Evolutionary conservation across 805 yeast species (phyloP).

Genomic region (Yamadazyma akitaensis): DNA sequence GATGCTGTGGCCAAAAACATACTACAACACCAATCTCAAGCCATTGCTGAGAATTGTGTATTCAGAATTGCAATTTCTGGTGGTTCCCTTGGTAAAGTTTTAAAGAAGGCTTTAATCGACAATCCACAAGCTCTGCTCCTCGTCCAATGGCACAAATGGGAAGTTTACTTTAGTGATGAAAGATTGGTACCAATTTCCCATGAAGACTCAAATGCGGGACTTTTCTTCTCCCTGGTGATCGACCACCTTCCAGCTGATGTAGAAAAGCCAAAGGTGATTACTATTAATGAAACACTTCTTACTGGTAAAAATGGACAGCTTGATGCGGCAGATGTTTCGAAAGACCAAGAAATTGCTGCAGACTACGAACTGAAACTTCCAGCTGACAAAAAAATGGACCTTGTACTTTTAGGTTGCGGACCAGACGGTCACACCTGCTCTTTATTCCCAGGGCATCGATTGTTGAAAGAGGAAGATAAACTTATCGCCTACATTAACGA

Average conservation of each 20-base stretch:
- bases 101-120: conserved; percentile 63
- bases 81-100: conserved; percentile 80
- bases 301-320: conserved; percentile 45
- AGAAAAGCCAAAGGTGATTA: conserved; percentile 56
- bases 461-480: conserved; percentile 52
- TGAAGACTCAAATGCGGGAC: conserved; percentile 82
- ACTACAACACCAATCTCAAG: conserved; percentile 58
- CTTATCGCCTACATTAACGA: conserved; percentile 66
- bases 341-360: conserved; percentile 49
- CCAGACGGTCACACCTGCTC: conserved; percentile 97
- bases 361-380: conserved; percentile 64
- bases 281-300: conserved; percentile 63
- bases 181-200: conserved; percentile 80
- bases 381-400: conserved; percentile 45
- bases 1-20: conserved; percentile 62
- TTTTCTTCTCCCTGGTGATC: conserved; percentile 64
- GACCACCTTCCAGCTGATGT: conserved; percentile 35
- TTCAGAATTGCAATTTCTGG: conserved; percentile 87
- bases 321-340: conserved; percentile 45
- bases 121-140: conserved; percentile 41
- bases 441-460: conserved; percentile 77
- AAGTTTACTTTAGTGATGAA: conserved; percentile 85
- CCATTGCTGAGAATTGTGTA: conserved; percentile 40
- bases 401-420: conserved; percentile 83
- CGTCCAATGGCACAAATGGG: conserved; percentile 72